Base-by-base conservation (phyloP, 192 early-diverging fungal genomes). In the Rhizoclosmatium globosum region DNA sequence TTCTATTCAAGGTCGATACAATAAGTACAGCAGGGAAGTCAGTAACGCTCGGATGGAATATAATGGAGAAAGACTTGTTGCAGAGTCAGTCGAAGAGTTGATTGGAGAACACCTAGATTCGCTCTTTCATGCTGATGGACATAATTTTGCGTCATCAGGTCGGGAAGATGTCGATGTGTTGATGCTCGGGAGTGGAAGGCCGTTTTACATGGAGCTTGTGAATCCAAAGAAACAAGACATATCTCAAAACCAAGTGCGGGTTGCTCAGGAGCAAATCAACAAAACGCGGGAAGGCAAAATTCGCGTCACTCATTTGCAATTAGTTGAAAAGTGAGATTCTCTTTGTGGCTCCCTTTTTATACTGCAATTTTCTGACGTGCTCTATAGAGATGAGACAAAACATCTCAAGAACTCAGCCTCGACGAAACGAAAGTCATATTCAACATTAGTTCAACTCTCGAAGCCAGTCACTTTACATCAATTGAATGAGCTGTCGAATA, bases 131-230 rank as follows among this genome's bases (percentile, higher is more conserved):
- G 66, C 66, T 17, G 58, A 42, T 61, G 89, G 80, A 47, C 93
- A 91, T 82, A 96, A 94, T 69, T 93, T 98, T 80, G 87, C 90
- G 2, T 91, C 91, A 0, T 91, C 96, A 4, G 97, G 97, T 15
- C 91, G 96, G 23, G 97, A 98, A 79, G 97, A 98, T 82, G 92
- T 92, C 4, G 95, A 98, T 82, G 97, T 98, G 31, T 89, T 94
- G n/a, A 97, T 96, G 95, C 84, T 98, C 43, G 95, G 95, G 47
- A 85, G 87, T 46, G 97, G 97, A 31, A 85, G 97, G 19, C 97
- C 97, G 13, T 98, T 97, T 85, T 97, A 95, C 77, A 78, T 96
- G 38, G 95, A 97, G 72, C 72, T 97, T 56, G 86, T 92, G 3
- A 95, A 98, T 77, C 96, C 97, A 43, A 83, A 92, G 6, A 82